A percentile compares a stretch with the other conserved stretches of the same genome.
Evolutionary conservation across 2,329 filamentous ascomycete species (phyloP).

Genomic region (Stemphylium beticola): DNA sequence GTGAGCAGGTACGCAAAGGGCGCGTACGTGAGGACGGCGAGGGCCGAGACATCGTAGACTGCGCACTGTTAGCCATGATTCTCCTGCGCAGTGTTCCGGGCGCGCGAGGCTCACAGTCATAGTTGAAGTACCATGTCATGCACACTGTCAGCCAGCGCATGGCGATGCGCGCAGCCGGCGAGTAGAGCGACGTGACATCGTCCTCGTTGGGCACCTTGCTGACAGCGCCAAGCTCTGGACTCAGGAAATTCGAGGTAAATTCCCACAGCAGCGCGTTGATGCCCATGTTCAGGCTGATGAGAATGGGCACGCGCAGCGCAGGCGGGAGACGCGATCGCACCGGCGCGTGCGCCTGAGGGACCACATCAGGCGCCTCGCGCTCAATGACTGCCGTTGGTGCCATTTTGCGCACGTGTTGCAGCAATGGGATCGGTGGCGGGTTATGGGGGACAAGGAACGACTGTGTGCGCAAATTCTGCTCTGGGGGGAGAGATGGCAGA

Average conservation of each 20-base stretch:
- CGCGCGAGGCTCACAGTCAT: conserved; percentile 65
- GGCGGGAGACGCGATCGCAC: conserved; percentile 43
- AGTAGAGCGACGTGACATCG: conserved; percentile 58
- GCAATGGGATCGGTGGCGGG: not conserved
- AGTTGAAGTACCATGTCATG: conserved; percentile 74
- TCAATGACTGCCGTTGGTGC: conserved; percentile 31
- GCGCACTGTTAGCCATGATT: conserved; percentile 10
- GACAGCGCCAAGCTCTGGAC: conserved; percentile 70
- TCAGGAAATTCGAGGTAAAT: conserved; percentile 64
- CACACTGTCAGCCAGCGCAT: conserved; percentile 71
- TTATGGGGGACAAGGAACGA: not conserved
- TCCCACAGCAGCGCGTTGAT: conserved; percentile 71
- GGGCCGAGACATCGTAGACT: conserved; percentile 52
- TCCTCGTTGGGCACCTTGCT: conserved; percentile 66
- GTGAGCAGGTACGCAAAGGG: conserved; percentile 77
- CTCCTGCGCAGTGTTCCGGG: not conserved
- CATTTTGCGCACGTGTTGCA: conserved; percentile 28
- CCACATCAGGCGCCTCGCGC: conserved; percentile 35
- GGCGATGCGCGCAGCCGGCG: conserved; percentile 59
- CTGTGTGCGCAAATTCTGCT: not conserved
- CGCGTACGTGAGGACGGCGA: conserved; percentile 70
- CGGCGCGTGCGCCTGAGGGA: conserved; percentile 32
- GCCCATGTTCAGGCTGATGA: conserved; percentile 62
- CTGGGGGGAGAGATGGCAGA: conserved; percentile 4
- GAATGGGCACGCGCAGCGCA: conserved; percentile 50